phyloP scores from a whole-genome alignment of 2,329 filamentous ascomycete species.

The Fusarium tjaetaba region DNA sequence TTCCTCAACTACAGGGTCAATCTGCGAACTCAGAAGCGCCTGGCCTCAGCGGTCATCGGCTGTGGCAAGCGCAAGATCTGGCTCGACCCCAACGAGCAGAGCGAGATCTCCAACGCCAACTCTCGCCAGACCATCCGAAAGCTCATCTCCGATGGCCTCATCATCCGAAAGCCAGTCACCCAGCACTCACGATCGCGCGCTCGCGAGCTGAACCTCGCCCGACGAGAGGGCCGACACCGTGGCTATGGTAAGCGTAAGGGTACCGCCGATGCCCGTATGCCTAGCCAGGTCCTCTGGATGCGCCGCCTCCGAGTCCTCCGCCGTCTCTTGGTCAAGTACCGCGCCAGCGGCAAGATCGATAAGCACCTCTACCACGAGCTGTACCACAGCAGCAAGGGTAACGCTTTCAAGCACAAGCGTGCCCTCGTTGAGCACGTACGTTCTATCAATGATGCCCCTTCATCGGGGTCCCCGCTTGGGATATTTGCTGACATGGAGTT shows the following conservation, averaged over 20 bases:
- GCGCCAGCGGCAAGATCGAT: slow-evolving; percentile 99
- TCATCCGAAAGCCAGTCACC: slow-evolving; percentile 99
- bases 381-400: slow-evolving; percentile 99
- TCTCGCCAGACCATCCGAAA: slow-evolving; percentile 99
- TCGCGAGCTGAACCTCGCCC: slow-evolving; percentile 92
- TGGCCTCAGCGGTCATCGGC: slow-evolving; percentile 97
- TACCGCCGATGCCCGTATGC: slow-evolving; percentile 99
- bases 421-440: slow-evolving; percentile 99
- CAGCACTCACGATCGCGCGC: slow-evolving; percentile 99
- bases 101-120: slow-evolving; percentile 99
- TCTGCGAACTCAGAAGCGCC: slow-evolving; percentile 99
- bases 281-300: slow-evolving; percentile 98
- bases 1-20: slow-evolving; percentile 80
- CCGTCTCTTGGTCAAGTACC: slow-evolving; percentile 99
- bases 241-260: slow-evolving; percentile 99
- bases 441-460: slow-evolving; percentile 47
- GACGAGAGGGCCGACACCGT: slow-evolving; percentile 96
- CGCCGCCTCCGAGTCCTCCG: slow-evolving; percentile 99
- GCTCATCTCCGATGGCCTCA: slow-evolving; percentile 99
- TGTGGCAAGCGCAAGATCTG: slow-evolving; percentile 99
- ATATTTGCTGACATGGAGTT: slow-evolving; percentile 31
- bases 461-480: background rate
- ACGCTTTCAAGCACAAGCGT: slow-evolving; percentile 99
- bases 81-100: slow-evolving; percentile 99
- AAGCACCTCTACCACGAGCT: slow-evolving; percentile 99